A percentile compares a stretch with the other conserved stretches of the same genome.
Conservation (phyloP, 2,329 filamentous ascomycete species). For the Drechslera avenae region DNA sequence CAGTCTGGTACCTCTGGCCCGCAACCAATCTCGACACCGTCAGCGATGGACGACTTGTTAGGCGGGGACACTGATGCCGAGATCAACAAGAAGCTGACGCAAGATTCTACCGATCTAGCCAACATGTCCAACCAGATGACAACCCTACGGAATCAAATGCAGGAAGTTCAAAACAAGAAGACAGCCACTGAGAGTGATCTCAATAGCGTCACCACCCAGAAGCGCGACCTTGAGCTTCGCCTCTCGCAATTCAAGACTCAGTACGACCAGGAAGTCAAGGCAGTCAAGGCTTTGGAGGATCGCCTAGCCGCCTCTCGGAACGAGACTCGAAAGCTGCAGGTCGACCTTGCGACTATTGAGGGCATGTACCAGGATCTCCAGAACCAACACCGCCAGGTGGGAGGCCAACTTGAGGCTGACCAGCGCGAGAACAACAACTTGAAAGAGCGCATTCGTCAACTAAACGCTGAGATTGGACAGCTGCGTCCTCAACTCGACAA, state of each 20-base stretch:
- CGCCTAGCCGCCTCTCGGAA: conserved; percentile 75
- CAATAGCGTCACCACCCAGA: conserved; percentile 80
- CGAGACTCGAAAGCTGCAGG: conserved; percentile 82
- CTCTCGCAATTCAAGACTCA: conserved; percentile 82
- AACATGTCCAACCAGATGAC: conserved; percentile 96
- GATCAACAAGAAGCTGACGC: conserved; percentile 83
- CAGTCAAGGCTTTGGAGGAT: conserved; percentile 83
- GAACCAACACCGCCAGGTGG: conserved; percentile 77
- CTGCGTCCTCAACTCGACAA: conserved; percentile 93
- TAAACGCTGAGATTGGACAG: conserved; percentile 81
- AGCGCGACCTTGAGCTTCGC: conserved; percentile 89
- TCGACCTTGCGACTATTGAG: conserved; percentile 82
- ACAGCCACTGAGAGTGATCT: conserved; percentile 79
- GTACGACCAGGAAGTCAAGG: conserved; percentile 92
- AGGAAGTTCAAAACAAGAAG: conserved; percentile 85
- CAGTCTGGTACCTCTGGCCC: conserved; percentile 56
- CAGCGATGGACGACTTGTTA: conserved; percentile 80
- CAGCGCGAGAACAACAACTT: conserved; percentile 84
- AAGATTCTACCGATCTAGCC: conserved; percentile 88
- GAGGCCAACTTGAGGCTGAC: conserved; percentile 77
- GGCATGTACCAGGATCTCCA: conserved; percentile 80
- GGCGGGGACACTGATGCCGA: conserved; percentile 82
- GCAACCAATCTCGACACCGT: conserved; percentile 48
- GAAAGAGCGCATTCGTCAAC: conserved; percentile 83
- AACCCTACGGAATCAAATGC: conserved; percentile 89